Evolutionary conservation across 257 asterid genomes (phyloP).

Genomic region (Nicotiana paniculata): DNA sequence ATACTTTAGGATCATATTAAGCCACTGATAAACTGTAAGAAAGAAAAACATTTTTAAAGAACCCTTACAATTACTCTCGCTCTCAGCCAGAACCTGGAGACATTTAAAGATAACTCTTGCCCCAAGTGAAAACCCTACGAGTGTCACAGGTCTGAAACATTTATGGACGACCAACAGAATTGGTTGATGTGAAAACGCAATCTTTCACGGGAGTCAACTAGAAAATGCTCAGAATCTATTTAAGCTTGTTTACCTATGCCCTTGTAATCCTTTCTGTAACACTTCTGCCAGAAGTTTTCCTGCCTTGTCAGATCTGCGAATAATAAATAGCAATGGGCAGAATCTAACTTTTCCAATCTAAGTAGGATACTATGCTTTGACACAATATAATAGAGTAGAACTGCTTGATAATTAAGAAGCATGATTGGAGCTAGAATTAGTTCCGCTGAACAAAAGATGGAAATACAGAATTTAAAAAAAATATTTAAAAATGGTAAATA

Average conservation of each 20-base stretch:
- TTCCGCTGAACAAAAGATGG: background rate
- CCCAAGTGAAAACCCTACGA: constrained; percentile 93
- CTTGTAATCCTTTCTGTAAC: constrained; percentile 75
- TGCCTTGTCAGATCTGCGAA: constrained; percentile 81
- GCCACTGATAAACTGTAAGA: background rate
- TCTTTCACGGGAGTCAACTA: background rate
- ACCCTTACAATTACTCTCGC: constrained; percentile 45
- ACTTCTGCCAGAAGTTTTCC: constrained; percentile 90
- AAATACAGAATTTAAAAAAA: background rate
- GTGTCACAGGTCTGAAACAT: constrained; percentile 92
- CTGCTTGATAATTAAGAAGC: constrained; percentile 3
- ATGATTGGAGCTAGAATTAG: background rate
- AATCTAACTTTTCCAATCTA: background rate
- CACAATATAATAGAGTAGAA: background rate
- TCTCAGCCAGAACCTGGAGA: constrained; percentile 75
- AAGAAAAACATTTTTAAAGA: background rate
- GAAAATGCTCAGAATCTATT: background rate
- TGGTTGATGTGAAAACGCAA: background rate
- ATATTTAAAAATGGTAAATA: background rate
- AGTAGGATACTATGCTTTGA: background rate
- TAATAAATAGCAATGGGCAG: constrained; percentile 9
- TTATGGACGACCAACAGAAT: constrained; percentile 11
- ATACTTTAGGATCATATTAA: constrained; percentile 10
- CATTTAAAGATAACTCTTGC: constrained; percentile 91
- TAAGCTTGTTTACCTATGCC: constrained; percentile 46